Evolutionary conservation across 495 filamentous ascomycete genomes (phyloP).

Genomic region (Penicillium fimorum): DNA sequence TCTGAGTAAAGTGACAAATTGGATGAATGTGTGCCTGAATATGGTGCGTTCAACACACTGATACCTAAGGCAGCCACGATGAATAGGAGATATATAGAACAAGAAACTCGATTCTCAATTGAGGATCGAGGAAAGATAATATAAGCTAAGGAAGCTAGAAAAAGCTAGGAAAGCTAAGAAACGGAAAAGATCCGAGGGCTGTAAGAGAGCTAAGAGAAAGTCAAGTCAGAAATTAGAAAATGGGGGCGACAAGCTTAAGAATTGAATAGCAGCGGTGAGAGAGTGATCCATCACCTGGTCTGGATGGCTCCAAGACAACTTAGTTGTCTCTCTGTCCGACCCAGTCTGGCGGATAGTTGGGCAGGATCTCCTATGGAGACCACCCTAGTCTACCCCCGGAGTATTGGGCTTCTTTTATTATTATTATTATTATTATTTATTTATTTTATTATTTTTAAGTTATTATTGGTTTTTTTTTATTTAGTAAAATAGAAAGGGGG

Average conservation of each 20-base stretch:
- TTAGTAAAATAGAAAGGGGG: not conserved
- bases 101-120: conserved; percentile 7
- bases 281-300: conserved; percentile 28
- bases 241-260: conserved; percentile 9
- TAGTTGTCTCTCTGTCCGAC: conserved; percentile 26
- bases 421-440: not conserved
- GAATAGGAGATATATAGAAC: conserved; percentile 18
- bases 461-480: too few species aligned
- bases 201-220: conserved; percentile 1
- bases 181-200: conserved; percentile 22
- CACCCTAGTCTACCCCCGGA: conserved; percentile 8
- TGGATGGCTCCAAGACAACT: conserved; percentile 15
- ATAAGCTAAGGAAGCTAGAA: not conserved
- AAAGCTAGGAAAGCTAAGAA: conserved; percentile 1
- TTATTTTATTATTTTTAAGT: too few species aligned
- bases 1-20: conserved; percentile 36
- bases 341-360: conserved; percentile 28
- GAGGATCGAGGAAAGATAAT: conserved; percentile 3
- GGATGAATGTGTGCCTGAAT: conserved; percentile 29
- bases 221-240: not conserved
- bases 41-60: conserved; percentile 36
- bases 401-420: conserved; percentile 10
- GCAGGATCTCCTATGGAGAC: conserved; percentile 21
- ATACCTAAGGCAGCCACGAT: conserved; percentile 47
- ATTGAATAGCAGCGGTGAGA: conserved; percentile 31